These are phyloP conservation scores for Malassezia slooffiae DNA, from an alignment of 1,284 basidiomycete species.

Conservation along the genomic window DNA sequence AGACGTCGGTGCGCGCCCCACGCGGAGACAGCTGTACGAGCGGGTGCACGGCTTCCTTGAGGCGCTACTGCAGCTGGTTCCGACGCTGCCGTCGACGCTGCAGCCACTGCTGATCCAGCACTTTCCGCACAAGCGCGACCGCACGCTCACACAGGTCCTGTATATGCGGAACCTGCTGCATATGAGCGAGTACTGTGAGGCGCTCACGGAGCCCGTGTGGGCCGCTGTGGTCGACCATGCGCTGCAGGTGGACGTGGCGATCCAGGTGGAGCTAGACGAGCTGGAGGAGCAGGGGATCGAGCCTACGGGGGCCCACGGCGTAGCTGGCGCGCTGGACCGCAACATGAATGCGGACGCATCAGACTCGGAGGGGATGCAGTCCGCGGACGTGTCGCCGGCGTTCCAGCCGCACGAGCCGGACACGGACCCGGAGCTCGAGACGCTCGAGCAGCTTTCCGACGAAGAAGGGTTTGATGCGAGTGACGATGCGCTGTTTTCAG, in stretches of 20 bases:
- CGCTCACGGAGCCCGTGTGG: constrained; percentile 72
- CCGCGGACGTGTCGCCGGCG: constrained; percentile 55
- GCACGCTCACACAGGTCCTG: constrained; percentile 66
- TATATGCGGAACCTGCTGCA: constrained; percentile 83
- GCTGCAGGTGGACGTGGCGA: constrained; percentile 92
- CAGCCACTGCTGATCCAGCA: constrained; percentile 69
- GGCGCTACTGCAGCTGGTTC: constrained; percentile 75
- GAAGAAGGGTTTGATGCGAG: constrained; percentile 53
- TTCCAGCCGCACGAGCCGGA: constrained; percentile 13
- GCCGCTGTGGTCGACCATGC: constrained; percentile 77
- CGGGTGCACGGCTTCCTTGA: constrained; percentile 73
- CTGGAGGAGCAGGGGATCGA: constrained; percentile 54
- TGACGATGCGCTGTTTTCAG: constrained; percentile 51
- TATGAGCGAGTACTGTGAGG: constrained; percentile 77
- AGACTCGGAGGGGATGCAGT: constrained; percentile 41
- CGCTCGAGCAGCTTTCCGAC: constrained; percentile 52
- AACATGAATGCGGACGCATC: constrained; percentile 55
- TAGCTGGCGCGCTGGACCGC: constrained; percentile 32
- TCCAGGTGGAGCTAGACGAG: constrained; percentile 88
- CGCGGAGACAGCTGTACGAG: constrained; percentile 71
- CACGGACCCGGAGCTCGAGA: constrained; percentile 21
- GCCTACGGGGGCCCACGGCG: constrained; percentile 20
- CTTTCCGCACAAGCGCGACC: constrained; percentile 89
- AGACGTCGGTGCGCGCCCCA: constrained; percentile 39
- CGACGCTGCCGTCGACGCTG: constrained; percentile 49